Percentiles rank a stretch among this genome's conserved stretches.
phyloP scores from a whole-genome alignment of 257 asterid species.

The Fraxinus cuspidata region DNA sequence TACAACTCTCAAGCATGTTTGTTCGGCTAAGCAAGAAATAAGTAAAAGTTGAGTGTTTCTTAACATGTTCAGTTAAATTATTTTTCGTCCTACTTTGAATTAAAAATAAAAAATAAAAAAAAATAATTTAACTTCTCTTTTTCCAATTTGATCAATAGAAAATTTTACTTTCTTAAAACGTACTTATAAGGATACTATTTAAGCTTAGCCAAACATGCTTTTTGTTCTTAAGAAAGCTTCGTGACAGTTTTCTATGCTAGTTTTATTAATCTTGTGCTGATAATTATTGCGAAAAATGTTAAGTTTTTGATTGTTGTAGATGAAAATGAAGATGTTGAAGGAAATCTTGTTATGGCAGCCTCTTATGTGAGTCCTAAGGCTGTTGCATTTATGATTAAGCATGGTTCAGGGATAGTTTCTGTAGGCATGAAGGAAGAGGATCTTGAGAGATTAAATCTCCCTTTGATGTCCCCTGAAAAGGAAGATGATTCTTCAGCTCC shows the following conservation, averaged over 20 bases:
- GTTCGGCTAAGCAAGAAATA: no score
- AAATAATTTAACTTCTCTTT: no score
- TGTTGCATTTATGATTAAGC: constrained; percentile 66
- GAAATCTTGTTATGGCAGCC: constrained; percentile 85
- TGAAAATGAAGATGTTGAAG: constrained; percentile 59
- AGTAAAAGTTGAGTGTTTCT: no score
- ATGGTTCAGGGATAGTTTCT: constrained; percentile 85
- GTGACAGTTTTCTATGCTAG: neutral
- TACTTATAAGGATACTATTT: no score
- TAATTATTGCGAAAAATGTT: constrained; percentile 23
- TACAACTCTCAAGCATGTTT: no score
- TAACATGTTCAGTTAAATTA: no score
- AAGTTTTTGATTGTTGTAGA: constrained; percentile 87
- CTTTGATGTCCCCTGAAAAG: constrained; percentile 75
- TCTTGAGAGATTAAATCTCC: constrained; percentile 73
- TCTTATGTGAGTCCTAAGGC: constrained; percentile 44
- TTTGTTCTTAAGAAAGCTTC: neutral
- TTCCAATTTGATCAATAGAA: no score
- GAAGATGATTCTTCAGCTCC: constrained; percentile 76
- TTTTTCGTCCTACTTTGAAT: no score
- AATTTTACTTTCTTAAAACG: no score
- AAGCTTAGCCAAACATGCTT: no score
- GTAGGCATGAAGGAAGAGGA: constrained; percentile 87
- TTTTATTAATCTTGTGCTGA: constrained; percentile 27
- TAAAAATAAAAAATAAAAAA: no score